These are phyloP conservation scores for Alternaria sp. DNA, from an alignment of 2,329 filamentous ascomycete species.

Conservation along the genomic window DNA sequence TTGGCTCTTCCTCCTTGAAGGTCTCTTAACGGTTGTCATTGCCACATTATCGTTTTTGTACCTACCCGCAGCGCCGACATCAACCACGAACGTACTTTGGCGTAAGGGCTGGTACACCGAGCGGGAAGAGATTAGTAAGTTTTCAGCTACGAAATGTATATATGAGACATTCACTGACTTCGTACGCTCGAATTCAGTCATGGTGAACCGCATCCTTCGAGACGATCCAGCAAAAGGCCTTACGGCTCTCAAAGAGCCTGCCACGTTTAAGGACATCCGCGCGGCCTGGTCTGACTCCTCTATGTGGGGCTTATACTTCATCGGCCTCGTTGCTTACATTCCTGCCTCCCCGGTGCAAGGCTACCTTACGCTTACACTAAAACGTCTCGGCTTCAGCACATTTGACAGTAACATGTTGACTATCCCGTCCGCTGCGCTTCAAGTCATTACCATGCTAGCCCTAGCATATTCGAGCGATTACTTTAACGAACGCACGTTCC, in stretches of 20 bases:
- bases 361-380: slow-evolving; percentile 54
- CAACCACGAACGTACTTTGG: slow-evolving; percentile 38
- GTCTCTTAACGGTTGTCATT: slow-evolving; percentile 41
- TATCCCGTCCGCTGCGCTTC: slow-evolving; percentile 56
- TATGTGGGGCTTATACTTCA: slow-evolving; percentile 64
- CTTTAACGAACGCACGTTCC: slow-evolving; percentile 62
- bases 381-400: slow-evolving; percentile 51
- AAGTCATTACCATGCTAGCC: slow-evolving; percentile 60
- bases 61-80: slow-evolving; percentile 62
- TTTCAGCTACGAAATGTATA: too few species aligned
- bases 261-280: slow-evolving; percentile 59
- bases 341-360: slow-evolving; percentile 49
- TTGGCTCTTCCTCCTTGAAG: slow-evolving; percentile 61
- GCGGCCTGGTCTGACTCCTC: slow-evolving; percentile 63
- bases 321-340: slow-evolving; percentile 54
- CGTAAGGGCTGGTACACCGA: slow-evolving; percentile 72
- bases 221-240: slow-evolving; percentile 65
- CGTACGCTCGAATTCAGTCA: slow-evolving; percentile 48
- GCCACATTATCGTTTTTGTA: slow-evolving; percentile 43
- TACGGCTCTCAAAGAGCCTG: slow-evolving; percentile 65
- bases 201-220: slow-evolving; percentile 70
- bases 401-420: slow-evolving; percentile 56
- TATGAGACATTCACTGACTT: too few species aligned
- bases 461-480: slow-evolving; percentile 57
- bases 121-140: slow-evolving; percentile 65